phyloP scores from a whole-genome alignment of 768 basidiomycete genomes.

The Grammothele lineata region DNA sequence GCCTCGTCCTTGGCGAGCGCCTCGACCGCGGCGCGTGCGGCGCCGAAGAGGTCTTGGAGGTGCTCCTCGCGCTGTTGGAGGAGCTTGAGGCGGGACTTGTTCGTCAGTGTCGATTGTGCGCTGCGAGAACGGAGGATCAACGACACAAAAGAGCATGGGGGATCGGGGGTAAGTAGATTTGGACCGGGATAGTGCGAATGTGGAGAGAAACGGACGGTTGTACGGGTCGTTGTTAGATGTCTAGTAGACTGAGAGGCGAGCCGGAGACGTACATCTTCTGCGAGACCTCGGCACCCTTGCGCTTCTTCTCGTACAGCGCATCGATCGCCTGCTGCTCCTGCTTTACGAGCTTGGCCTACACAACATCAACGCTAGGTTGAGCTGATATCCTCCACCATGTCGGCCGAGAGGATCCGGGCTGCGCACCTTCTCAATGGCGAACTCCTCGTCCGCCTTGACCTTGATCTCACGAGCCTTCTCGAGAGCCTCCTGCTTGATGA shows the following conservation, averaged over 20 bases:
- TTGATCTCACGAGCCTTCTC: constrained; percentile 97
- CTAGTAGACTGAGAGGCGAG: not conserved
- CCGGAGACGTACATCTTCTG: constrained; percentile 82
- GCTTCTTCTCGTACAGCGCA: constrained; percentile 91
- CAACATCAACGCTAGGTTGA: not conserved
- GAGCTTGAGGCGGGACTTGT: constrained; percentile 89
- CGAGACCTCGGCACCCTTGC: constrained; percentile 87
- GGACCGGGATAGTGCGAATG: not conserved
- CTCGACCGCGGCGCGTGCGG: constrained; percentile 60
- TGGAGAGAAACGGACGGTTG: not conserved
- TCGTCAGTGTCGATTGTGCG: constrained; percentile 92
- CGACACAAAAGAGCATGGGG: too few relatives aligned
- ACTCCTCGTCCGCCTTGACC: constrained; percentile 98
- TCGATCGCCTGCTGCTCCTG: constrained; percentile 96
- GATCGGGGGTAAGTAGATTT: too few relatives aligned
- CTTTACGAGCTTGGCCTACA: constrained; percentile 92
- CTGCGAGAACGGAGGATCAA: too few relatives aligned
- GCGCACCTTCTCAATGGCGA: constrained; percentile 92
- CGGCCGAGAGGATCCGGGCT: not conserved
- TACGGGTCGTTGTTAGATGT: too few relatives aligned
- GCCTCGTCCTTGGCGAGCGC: constrained; percentile 59
- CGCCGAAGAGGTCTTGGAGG: constrained; percentile 81
- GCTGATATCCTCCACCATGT: not conserved
- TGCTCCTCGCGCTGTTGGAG: constrained; percentile 91
- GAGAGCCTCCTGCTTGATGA: constrained; percentile 97